These are phyloP conservation scores for Picea glauca DNA, from an alignment of 75 land plant genomes.

Conservation along the genomic window DNA sequence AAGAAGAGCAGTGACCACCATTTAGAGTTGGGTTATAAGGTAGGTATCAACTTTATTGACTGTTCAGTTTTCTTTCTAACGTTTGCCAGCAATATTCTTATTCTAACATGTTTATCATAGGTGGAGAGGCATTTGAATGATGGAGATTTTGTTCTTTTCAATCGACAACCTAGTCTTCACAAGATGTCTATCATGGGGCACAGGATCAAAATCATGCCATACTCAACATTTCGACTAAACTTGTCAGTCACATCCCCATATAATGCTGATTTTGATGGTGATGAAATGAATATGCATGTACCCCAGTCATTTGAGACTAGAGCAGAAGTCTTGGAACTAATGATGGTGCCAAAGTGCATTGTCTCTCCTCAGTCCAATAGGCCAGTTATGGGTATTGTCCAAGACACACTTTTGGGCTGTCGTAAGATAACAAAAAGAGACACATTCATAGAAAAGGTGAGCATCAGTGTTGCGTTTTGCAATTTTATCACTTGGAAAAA, in stretches of 20 bases:
- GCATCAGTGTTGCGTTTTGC: too few species aligned
- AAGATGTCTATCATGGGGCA: constrained; percentile 99
- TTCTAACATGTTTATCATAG: constrained; percentile 24
- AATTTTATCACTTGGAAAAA: too few species aligned
- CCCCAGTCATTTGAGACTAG: constrained; percentile 99
- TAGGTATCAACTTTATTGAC: too few species aligned
- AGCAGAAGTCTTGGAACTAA: constrained; percentile 94
- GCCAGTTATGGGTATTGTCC: constrained; percentile 98
- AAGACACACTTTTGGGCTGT: constrained; percentile 95
- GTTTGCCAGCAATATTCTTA: too few species aligned
- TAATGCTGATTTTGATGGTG: constrained; percentile 99
- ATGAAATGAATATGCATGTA: constrained; percentile 99
- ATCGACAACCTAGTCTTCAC: constrained; percentile 98
- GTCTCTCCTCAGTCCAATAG: constrained; percentile 86
- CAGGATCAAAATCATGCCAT: constrained; percentile 96
- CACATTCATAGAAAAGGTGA: constrained; percentile 95
- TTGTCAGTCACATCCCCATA: constrained; percentile 96
- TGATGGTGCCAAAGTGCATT: constrained; percentile 99
- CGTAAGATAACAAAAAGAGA: constrained; percentile 98
- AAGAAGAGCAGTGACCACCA: constrained; percentile 92
- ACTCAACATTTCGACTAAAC: constrained; percentile 95
- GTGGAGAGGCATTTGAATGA: constrained; percentile 96
- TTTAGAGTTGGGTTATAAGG: constrained; percentile 84
- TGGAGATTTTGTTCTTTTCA: constrained; percentile 97
- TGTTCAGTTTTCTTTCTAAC: too few species aligned